phyloP scores from a whole-genome alignment of 352 stramenopile genomes.

The Sclerospora graminicola region DNA sequence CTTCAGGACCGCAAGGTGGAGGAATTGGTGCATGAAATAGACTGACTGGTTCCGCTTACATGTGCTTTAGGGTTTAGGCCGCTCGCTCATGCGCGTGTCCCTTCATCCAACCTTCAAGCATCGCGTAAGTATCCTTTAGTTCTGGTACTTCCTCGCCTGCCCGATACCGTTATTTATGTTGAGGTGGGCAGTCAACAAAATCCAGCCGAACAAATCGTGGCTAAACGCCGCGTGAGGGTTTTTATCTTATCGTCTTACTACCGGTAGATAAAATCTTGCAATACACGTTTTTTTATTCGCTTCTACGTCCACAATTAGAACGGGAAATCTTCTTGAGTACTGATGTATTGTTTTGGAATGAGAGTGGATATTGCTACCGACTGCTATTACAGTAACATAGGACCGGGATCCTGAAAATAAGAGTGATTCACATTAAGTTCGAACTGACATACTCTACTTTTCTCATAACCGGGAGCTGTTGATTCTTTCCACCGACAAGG shows the following conservation, averaged over 20 bases:
- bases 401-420: no score
- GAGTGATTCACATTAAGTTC: no score
- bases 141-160: constrained; percentile 1
- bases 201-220: not conserved
- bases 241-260: constrained; percentile 3
- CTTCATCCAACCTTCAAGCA: constrained; percentile 4
- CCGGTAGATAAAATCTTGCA: constrained; percentile 9
- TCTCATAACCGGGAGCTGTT: no score
- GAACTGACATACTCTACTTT: no score
- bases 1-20: constrained; percentile 54
- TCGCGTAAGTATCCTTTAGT: constrained; percentile 17
- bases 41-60: constrained; percentile 30
- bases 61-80: constrained; percentile 19
- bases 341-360: no score
- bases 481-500: no score
- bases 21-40: constrained; percentile 59
- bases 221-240: constrained; percentile 3
- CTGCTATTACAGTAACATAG: no score
- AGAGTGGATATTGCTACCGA: no score
- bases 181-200: constrained; percentile 5
- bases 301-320: no score
- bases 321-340: no score
- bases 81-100: constrained; percentile 4
- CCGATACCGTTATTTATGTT: no score
- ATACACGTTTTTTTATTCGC: no score